Evolutionary conservation across 768 basidiomycete genomes (phyloP).

Genomic region (Agrocybe chaxingu): DNA sequence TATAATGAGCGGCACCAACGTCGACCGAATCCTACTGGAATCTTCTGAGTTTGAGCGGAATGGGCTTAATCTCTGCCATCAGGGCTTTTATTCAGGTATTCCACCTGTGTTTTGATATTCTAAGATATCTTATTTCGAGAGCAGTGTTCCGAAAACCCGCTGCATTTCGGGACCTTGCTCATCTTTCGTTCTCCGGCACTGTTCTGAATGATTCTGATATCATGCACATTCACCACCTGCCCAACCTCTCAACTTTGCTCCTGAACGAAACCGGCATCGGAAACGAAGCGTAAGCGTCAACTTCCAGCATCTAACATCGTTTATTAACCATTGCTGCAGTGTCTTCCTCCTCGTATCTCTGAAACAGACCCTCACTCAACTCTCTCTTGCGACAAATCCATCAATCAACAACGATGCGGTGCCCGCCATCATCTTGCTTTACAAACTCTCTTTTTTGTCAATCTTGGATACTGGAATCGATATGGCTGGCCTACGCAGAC

Average conservation of each 20-base stretch:
- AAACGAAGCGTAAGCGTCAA: conserved; percentile 53
- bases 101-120: conserved; percentile 1
- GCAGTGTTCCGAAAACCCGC: conserved; percentile 49
- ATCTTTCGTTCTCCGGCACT: conserved; percentile 48
- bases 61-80: conserved; percentile 45
- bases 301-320: not conserved
- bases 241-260: conserved; percentile 41
- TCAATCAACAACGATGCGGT: conserved; percentile 54
- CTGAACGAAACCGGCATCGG: conserved; percentile 54
- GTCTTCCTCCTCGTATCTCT: conserved; percentile 56
- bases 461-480: conserved; percentile 51
- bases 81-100: conserved; percentile 42
- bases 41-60: conserved; percentile 45
- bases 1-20: conserved; percentile 42
- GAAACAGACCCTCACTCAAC: conserved; percentile 47
- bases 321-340: conserved; percentile 26
- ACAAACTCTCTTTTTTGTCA: conserved; percentile 45
- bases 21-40: conserved; percentile 41
- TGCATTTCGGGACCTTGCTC: conserved; percentile 46
- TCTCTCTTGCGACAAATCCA: conserved; percentile 51
- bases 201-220: conserved; percentile 47
- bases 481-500: conserved; percentile 56
- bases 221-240: conserved; percentile 50
- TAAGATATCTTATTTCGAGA: not conserved
- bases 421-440: conserved; percentile 48